These are phyloP conservation scores for Coffea eugenioides DNA, from an alignment of 257 asterid genomes.

Conservation along the genomic window DNA sequence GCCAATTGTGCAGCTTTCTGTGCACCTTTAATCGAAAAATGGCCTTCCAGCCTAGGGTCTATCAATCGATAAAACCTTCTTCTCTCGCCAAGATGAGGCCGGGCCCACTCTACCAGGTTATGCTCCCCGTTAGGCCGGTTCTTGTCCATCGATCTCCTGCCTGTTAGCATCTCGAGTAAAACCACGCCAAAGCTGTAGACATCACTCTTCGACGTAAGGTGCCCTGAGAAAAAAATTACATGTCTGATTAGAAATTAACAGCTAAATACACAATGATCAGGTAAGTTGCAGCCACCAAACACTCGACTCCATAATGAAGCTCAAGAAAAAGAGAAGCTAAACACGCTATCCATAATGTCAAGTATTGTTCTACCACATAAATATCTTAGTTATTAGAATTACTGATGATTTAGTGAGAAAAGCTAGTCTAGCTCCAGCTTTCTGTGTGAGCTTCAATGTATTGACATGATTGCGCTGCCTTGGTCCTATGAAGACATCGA, in stretches of 20 bases:
- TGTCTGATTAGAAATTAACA: neutral
- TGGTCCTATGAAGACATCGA: too few relatives aligned
- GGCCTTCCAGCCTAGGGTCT: conserved; percentile 95
- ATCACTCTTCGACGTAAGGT: conserved; percentile 92
- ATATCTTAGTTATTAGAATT: neutral
- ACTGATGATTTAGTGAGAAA: neutral
- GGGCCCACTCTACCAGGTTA: conserved; percentile 94
- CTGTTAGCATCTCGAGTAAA: conserved; percentile 87
- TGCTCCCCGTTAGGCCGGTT: conserved; percentile 90
- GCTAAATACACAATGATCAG: neutral
- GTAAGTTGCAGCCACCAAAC: neutral
- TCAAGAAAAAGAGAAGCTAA: neutral
- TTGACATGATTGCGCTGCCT: neutral
- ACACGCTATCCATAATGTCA: neutral
- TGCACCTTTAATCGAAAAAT: conserved; percentile 88
- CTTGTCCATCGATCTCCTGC: conserved; percentile 96
- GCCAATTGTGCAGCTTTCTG: conserved; percentile 93
- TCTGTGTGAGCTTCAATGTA: neutral
- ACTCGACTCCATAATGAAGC: neutral
- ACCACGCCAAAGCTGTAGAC: conserved; percentile 95
- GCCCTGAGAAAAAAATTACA: conserved; percentile 49
- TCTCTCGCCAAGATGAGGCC: conserved; percentile 83
- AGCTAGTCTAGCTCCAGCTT: neutral
- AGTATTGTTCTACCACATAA: neutral
- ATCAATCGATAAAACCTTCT: conserved; percentile 70